These are phyloP conservation scores for Benincasa hispida DNA, from an alignment of 306 rosid species.

Conservation along the genomic window DNA sequence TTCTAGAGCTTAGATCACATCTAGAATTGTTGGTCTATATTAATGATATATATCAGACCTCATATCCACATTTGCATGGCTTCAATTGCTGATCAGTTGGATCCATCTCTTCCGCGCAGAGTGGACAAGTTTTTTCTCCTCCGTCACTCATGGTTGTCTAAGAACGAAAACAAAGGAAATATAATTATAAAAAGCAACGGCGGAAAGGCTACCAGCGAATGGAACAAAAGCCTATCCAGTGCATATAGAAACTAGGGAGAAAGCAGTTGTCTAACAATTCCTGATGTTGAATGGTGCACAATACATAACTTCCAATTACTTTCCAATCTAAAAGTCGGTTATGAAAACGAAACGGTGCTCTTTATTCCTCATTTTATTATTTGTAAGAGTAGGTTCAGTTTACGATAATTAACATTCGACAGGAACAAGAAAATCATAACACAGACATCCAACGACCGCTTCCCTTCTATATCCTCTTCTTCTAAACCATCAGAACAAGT, in stretches of 20 bases:
- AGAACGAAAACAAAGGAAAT: background rate
- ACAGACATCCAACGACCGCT: background rate
- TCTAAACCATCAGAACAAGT: background rate
- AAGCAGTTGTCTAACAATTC: background rate
- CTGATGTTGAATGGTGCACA: background rate
- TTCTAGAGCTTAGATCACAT: too few species aligned
- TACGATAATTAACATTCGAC: background rate
- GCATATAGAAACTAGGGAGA: background rate
- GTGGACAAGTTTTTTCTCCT: constrained; percentile 96
- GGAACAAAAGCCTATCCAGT: background rate
- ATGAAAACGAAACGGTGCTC: background rate
- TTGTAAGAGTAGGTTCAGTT: background rate
- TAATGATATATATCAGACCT: constrained; percentile 28
- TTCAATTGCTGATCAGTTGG: constrained; percentile 97
- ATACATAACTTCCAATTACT: background rate
- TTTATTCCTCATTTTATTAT: background rate
- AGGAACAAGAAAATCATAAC: background rate
- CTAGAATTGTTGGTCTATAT: background rate
- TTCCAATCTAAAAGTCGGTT: background rate
- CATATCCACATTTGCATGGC: constrained; percentile 95
- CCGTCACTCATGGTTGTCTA: constrained; percentile 84
- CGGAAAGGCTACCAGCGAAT: background rate
- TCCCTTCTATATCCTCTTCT: background rate
- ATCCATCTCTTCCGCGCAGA: constrained; percentile 98
- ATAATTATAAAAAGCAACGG: background rate